A percentile compares a stretch with the other conserved stretches of the same genome.
These are phyloP conservation scores for Vigna unguiculata DNA, from an alignment of 306 rosid genomes.

Conservation along the genomic window DNA sequence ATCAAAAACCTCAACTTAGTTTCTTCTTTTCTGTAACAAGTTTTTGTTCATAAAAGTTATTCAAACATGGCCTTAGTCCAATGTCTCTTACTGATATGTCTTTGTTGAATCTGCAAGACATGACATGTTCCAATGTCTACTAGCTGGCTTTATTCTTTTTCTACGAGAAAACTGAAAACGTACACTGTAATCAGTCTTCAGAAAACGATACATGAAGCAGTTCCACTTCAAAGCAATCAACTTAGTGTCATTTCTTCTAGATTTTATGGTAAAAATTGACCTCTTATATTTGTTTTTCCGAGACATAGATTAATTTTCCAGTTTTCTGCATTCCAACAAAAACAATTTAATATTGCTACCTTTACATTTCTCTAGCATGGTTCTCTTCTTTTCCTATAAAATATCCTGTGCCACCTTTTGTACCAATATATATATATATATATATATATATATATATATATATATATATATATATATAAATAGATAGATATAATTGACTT, in stretches of 20 bases:
- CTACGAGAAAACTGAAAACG: constrained; percentile 19
- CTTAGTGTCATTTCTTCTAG: constrained; percentile 21
- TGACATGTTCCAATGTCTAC: constrained; percentile 31
- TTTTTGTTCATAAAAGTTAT: neutral
- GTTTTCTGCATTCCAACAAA: constrained; percentile 24
- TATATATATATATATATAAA: too few relatives aligned
- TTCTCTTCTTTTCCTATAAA: neutral
- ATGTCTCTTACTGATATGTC: constrained; percentile 17
- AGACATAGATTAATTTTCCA: constrained; percentile 33
- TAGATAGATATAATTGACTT: too few relatives aligned
- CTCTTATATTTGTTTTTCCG: constrained; percentile 35
- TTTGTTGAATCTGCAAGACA: constrained; percentile 17
- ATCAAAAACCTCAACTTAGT: neutral
- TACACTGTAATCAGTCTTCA: constrained; percentile 15
- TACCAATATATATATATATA: too few relatives aligned
- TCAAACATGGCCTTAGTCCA: constrained; percentile 2
- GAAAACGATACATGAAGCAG: constrained; percentile 38
- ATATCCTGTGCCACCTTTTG: neutral
- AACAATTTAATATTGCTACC: constrained; percentile 16
- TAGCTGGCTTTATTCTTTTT: constrained; percentile 22
- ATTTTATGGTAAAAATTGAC: constrained; percentile 23
- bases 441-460: too few relatives aligned
- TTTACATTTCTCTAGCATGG: constrained; percentile 25
- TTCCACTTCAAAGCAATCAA: constrained; percentile 27
- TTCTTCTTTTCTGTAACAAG: neutral